phyloP scores from a whole-genome alignment of 2,329 filamentous ascomycete species.

The Periconia macrospinosa region DNA sequence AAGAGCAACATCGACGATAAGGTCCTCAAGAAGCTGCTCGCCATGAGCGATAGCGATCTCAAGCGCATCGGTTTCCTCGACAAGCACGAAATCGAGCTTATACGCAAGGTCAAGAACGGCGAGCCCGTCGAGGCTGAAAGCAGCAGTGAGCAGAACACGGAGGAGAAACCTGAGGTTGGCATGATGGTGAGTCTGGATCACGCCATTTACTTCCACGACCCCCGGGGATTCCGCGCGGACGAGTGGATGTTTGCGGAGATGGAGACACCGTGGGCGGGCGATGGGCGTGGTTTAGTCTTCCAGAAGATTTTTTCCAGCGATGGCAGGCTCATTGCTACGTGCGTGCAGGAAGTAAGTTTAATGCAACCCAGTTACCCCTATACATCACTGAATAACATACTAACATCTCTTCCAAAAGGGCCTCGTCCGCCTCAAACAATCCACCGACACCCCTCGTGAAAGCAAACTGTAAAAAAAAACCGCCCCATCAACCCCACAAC shows the following conservation, averaged over 20 bases:
- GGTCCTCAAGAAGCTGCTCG: slow-evolving; percentile 48
- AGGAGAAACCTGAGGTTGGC: slow-evolving; percentile 62
- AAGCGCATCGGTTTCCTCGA: slow-evolving; percentile 48
- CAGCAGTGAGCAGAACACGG: slow-evolving; percentile 49
- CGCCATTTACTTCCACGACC: slow-evolving; percentile 58
- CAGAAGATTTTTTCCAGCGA: slow-evolving; percentile 74
- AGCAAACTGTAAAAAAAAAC: slow-evolving; percentile 12
- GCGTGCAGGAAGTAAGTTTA: slow-evolving; percentile 69
- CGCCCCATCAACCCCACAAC: too few relatives aligned
- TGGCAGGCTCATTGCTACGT: slow-evolving; percentile 74
- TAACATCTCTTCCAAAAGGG: slow-evolving; percentile 7
- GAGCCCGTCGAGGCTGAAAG: slow-evolving; percentile 19
- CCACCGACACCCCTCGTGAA: slow-evolving; percentile 6
- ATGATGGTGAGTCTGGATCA: slow-evolving; percentile 87
- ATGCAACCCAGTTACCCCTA: background rate
- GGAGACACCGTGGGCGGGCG: slow-evolving; percentile 77
- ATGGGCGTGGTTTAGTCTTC: slow-evolving; percentile 74
- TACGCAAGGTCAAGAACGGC: slow-evolving; percentile 40
- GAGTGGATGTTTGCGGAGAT: slow-evolving; percentile 82
- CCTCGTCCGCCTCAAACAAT: slow-evolving; percentile 17
- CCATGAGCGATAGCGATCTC: slow-evolving; percentile 48
- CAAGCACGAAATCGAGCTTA: slow-evolving; percentile 54
- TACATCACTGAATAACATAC: background rate
- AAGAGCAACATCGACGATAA: slow-evolving; percentile 47
- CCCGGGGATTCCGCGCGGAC: slow-evolving; percentile 53